Conservation (phyloP, 257 asterid species). For the Fraxinus quadrangulata region DNA sequence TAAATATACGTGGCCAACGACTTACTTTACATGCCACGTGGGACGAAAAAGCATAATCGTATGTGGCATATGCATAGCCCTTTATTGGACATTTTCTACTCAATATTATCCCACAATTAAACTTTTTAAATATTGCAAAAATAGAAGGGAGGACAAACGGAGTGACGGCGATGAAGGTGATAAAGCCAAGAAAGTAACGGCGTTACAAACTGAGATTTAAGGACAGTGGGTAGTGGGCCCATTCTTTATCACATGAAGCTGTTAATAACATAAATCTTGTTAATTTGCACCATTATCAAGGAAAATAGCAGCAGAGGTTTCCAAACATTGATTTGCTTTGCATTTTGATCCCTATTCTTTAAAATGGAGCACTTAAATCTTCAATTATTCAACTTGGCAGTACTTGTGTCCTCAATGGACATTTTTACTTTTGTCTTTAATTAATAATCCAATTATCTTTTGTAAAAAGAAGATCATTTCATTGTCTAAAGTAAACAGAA, state of each 20-base stretch:
- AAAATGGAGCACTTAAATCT: no score
- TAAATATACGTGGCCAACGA: slow-evolving; percentile 2
- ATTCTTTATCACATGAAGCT: slow-evolving; percentile 9
- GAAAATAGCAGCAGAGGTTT: no score
- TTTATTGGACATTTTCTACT: slow-evolving; percentile 23
- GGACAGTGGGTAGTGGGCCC: slow-evolving; percentile 16
- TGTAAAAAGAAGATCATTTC: no score
- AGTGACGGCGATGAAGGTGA: slow-evolving; percentile 37
- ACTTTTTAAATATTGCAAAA: background rate
- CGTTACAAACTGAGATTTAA: slow-evolving; percentile 27
- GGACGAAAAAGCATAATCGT: slow-evolving; percentile 17
- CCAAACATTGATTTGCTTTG: no score
- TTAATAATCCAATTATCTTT: no score
- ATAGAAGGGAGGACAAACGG: slow-evolving; percentile 5
- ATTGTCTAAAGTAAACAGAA: no score
- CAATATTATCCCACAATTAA: slow-evolving; percentile 20
- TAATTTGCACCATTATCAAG: background rate
- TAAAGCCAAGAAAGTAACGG: slow-evolving; percentile 21
- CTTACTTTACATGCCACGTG: slow-evolving; percentile 16
- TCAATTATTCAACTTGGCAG: no score
- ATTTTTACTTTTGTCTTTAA: no score
- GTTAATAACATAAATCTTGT: background rate
- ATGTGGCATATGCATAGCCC: slow-evolving; percentile 24
- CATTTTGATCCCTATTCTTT: no score
- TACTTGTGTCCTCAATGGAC: no score